Evolutionary conservation across 1,139 yeast species (phyloP), one percentile per base, ranked within the genome.

Genomic region (Zhuliangozyma parablackwelliae): DNA sequence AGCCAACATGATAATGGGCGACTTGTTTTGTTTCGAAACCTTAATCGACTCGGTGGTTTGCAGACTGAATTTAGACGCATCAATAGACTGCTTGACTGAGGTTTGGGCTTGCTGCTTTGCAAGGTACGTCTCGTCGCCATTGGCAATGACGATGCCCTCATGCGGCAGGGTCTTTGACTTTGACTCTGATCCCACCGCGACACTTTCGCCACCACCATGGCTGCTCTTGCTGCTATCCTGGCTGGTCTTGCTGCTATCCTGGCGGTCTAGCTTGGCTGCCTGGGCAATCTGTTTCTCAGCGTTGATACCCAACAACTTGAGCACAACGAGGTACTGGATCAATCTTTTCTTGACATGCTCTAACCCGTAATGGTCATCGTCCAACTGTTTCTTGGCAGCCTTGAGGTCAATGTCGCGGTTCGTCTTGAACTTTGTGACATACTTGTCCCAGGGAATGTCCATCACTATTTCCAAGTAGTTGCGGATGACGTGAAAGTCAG

Each of bases 331-430:
- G 53, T 87, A 88, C 55, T 90, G 96, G 33, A 89, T 61, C 38
- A 90, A 72, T 38, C 97, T 71, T 49, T 77, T 82, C 57, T 90
- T 90, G 35, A 88, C 95, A 44, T 82, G 79, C 40, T 80, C 78
- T 54, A 90, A 69, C 0, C 97, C 97, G 55, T 79, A 86, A 60
- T 90, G 97, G 48, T 88, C 96, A 26, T 69, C 71, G 54, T 89
- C 88, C 30, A 90, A 65, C 43, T 80, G 79, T 13, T 61, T 56
- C 40, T 72, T 71, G 0, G 95, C 95, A 10, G 57, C 59, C 1
- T 50, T 56, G 21, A 86, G 59, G 47, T 84, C 78, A 36, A 80
- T 64, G 30, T 69, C 72, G 37, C 59, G 62, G 44, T 69, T 68
- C n/a, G 62, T 50, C 34, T 54, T 50, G 48, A 66, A 69, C 41